These are phyloP conservation scores for Monosporozyma yasuniensis DNA, from an alignment of 805 yeast species.

Conservation along the genomic window DNA sequence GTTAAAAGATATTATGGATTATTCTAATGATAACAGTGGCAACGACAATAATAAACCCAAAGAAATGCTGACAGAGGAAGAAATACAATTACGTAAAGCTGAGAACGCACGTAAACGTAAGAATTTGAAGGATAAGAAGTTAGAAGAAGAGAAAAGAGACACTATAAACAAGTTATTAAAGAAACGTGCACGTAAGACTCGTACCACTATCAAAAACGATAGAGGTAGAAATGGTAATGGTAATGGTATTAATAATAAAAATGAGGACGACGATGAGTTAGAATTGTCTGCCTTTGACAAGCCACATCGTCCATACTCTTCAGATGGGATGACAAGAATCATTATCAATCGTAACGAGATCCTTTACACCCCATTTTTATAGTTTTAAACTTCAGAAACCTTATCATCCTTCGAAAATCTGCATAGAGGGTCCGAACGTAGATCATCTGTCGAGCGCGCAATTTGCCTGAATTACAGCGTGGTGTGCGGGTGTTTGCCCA, in stretches of 20 bases:
- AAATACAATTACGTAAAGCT: slow-evolving; percentile 67
- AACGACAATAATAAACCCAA: slow-evolving; percentile 28
- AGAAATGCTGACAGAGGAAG: slow-evolving; percentile 71
- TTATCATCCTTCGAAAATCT: background rate
- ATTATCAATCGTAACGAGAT: slow-evolving; percentile 6
- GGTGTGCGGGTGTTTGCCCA: background rate
- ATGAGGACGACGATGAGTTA: slow-evolving; percentile 10
- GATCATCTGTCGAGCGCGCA: background rate
- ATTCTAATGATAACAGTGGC: background rate
- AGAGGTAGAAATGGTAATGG: too few relatives aligned
- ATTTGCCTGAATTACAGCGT: background rate
- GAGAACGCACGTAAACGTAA: slow-evolving; percentile 85
- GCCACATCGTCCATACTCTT: slow-evolving; percentile 26
- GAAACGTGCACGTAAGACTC: slow-evolving; percentile 69
- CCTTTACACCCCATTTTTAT: background rate
- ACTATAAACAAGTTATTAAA: slow-evolving; percentile 79
- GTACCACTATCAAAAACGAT: slow-evolving; percentile 23
- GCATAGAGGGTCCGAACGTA: background rate
- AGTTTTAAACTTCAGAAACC: too few relatives aligned
- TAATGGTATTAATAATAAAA: background rate
- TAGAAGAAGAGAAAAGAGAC: slow-evolving; percentile 89
- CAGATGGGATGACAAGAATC: slow-evolving; percentile 22
- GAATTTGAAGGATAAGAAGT: slow-evolving; percentile 68
- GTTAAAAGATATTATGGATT: slow-evolving; percentile 13
- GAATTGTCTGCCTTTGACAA: slow-evolving; percentile 14